These are phyloP conservation scores for Saxispiralis lemnorum DNA, from an alignment of 495 filamentous ascomycete species.

Conservation along the genomic window DNA sequence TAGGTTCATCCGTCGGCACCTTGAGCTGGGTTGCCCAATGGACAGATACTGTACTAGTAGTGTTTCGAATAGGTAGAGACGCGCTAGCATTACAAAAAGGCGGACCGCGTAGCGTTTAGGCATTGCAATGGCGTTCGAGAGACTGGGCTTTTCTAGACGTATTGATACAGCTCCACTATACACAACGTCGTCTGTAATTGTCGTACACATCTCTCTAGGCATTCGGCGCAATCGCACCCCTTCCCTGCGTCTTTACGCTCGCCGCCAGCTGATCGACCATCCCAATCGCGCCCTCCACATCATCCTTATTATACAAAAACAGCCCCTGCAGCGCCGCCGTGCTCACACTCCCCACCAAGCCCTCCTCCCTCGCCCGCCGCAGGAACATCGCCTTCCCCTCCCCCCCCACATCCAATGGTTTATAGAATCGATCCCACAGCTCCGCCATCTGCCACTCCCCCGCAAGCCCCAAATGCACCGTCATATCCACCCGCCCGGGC, in stretches of 20 bases:
- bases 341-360: conserved; percentile 46
- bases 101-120: too few relatives aligned
- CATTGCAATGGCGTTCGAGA: not conserved
- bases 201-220: not conserved
- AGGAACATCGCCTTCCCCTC: conserved; percentile 33
- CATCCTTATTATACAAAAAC: conserved; percentile 83
- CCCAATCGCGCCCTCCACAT: conserved; percentile 69
- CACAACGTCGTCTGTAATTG: not conserved
- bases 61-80: too few relatives aligned
- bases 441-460: conserved; percentile 64
- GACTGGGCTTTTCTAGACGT: not conserved
- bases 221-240: not conserved
- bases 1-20: too few relatives aligned
- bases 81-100: too few relatives aligned
- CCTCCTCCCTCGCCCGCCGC: conserved; percentile 32
- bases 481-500: conserved; percentile 87
- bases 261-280: conserved; percentile 47
- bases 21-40: too few relatives aligned
- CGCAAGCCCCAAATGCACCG: conserved; percentile 71
- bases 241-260: not conserved
- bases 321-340: conserved; percentile 82
- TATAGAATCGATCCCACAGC: conserved; percentile 93
- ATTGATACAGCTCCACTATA: conserved; percentile 1
- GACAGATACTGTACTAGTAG: too few relatives aligned
- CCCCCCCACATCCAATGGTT: conserved; percentile 52